phyloP scores from a whole-genome alignment of 495 filamentous ascomycete genomes.

The Aspergillus saccharolyticus region DNA sequence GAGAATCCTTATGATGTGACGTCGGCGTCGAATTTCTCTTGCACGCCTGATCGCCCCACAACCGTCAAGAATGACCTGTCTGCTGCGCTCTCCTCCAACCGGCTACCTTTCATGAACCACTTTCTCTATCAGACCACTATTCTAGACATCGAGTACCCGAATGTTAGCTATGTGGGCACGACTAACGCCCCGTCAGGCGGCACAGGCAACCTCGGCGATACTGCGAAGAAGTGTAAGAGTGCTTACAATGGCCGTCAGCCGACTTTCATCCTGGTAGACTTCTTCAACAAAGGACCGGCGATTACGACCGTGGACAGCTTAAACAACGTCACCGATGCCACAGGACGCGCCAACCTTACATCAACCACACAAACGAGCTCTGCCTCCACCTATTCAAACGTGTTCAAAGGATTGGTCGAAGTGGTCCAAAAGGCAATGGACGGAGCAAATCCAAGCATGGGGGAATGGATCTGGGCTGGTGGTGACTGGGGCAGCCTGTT shows the following conservation, averaged over 20 bases:
- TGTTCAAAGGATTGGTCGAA: constrained; percentile 37
- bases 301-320: constrained; percentile 58
- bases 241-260: constrained; percentile 53
- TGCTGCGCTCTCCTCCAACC: constrained; percentile 43
- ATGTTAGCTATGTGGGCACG: constrained; percentile 50
- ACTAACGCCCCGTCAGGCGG: constrained; percentile 54
- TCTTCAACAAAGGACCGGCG: constrained; percentile 60
- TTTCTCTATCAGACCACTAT: constrained; percentile 54
- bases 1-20: constrained; percentile 71
- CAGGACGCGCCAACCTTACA: constrained; percentile 36
- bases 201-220: constrained; percentile 55
- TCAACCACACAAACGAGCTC: constrained; percentile 24
- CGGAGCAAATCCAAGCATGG: constrained; percentile 35
- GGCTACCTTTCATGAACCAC: constrained; percentile 66
- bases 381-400: constrained; percentile 32
- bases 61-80: constrained; percentile 32
- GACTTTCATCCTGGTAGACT: constrained; percentile 69
- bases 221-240: constrained; percentile 49
- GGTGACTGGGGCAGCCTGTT: constrained; percentile 42
- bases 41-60: constrained; percentile 59
- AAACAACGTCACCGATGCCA: constrained; percentile 53
- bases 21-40: constrained; percentile 58
- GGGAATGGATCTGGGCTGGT: constrained; percentile 46
- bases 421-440: constrained; percentile 33
- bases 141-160: constrained; percentile 54